A percentile compares a stretch with the other conserved stretches of the same genome.
Conservation (phyloP, 306 rosid genomes). For the Cyclanthera cordifolia region DNA sequence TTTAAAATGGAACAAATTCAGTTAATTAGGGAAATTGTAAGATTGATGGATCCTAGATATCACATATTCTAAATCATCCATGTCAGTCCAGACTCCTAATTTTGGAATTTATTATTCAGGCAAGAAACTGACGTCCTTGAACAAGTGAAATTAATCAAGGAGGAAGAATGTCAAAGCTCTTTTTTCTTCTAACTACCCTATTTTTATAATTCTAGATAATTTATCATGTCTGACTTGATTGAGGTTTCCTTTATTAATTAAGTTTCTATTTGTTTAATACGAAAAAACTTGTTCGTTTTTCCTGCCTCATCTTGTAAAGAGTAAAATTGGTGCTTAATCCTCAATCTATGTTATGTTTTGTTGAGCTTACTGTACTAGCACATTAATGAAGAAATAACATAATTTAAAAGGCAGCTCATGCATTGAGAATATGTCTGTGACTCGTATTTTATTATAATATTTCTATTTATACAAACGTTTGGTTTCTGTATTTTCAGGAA, state of each 20-base stretch:
- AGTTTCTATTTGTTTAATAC: background rate
- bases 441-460: background rate
- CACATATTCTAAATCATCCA: background rate
- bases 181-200: background rate
- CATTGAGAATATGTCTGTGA: background rate
- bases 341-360: background rate
- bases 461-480: background rate
- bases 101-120: too few species aligned
- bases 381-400: background rate
- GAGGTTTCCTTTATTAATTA: background rate
- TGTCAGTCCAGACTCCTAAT: background rate
- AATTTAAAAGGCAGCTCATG: background rate
- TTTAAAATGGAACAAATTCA: background rate
- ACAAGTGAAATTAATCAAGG: background rate
- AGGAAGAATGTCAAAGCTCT: background rate
- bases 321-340: background rate
- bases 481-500: conserved; percentile 27
- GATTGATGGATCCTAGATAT: background rate
- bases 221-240: background rate
- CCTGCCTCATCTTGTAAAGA: background rate
- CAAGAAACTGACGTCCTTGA: too few species aligned
- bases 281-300: background rate
- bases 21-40: background rate
- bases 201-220: background rate
- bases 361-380: background rate